Evolutionary conservation across 108 stramenopile genomes (phyloP).

Genomic region (Parmales sp.): DNA sequence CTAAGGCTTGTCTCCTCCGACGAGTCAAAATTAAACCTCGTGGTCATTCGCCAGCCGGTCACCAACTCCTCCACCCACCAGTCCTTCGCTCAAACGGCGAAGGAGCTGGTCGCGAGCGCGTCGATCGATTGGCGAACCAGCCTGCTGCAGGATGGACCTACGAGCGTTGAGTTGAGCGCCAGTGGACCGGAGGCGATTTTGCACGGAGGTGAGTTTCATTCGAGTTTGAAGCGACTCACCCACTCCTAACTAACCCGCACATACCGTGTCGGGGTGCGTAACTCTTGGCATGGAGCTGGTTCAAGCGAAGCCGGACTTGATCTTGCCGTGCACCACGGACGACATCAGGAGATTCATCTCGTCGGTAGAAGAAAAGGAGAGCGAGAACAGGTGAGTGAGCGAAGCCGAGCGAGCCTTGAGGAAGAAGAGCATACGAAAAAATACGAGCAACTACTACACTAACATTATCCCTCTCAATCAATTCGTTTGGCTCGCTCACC

Average conservation of each 20-base stretch:
- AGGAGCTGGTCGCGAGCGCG: conserved; percentile 19
- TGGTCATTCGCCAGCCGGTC: background rate
- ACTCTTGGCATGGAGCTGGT: conserved; percentile 29
- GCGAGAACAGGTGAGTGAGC: background rate
- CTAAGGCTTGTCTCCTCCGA: background rate
- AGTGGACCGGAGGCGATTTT: conserved; percentile 9
- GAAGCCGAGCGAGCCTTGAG: too few species aligned
- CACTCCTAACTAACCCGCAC: too few species aligned
- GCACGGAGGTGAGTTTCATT: too few species aligned
- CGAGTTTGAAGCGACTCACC: too few species aligned
- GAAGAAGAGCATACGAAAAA: too few species aligned
- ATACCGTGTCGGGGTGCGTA: too few species aligned
- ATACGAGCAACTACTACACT: too few species aligned
- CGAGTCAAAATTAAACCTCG: background rate
- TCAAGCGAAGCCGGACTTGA: conserved; percentile 16
- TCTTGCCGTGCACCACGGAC: conserved; percentile 15
- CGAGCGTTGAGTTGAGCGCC: conserved; percentile 6
- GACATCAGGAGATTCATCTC: conserved; percentile 16
- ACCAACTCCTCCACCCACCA: background rate
- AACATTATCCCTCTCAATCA: too few species aligned
- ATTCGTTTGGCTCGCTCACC: background rate
- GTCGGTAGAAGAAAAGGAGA: background rate
- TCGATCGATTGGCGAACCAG: conserved; percentile 17
- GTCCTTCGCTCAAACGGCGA: background rate
- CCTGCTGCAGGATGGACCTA: background rate